phyloP scores from a whole-genome alignment of 2,329 filamentous ascomycete species.

The Verticillium tricorpus region DNA sequence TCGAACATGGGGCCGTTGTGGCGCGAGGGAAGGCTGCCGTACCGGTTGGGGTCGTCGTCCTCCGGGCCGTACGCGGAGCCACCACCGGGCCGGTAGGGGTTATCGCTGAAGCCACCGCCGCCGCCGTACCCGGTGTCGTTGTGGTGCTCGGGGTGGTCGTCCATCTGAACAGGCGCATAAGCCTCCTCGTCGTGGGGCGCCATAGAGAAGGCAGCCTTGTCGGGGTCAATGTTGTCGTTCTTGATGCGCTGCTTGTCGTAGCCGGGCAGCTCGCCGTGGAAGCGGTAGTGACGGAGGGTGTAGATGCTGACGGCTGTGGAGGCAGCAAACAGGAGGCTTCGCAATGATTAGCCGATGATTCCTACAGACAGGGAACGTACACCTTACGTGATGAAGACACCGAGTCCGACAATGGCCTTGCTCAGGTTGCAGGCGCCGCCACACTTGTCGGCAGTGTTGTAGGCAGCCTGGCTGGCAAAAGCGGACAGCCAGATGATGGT shows the following conservation, averaged over 20 bases:
- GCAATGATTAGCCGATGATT: conserved; percentile 9
- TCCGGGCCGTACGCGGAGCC: conserved; percentile 20
- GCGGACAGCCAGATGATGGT: conserved; percentile 62
- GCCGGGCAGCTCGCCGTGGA: conserved; percentile 57
- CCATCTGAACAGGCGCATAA: conserved; percentile 57
- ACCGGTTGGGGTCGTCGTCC: conserved; percentile 32
- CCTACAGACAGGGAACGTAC: neutral
- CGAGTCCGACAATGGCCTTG: conserved; percentile 59
- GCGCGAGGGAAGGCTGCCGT: conserved; percentile 30
- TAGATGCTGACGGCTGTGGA: conserved; percentile 55
- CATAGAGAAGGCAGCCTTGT: conserved; percentile 66
- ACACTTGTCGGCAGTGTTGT: conserved; percentile 53
- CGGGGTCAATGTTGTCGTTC: conserved; percentile 56
- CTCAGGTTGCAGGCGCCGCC: conserved; percentile 54
- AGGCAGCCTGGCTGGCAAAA: conserved; percentile 61
- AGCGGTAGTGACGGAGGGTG: conserved; percentile 57
- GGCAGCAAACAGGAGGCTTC: conserved; percentile 50
- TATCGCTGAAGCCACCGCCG: conserved; percentile 28
- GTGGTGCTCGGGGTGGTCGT: conserved; percentile 44
- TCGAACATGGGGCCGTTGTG: conserved; percentile 41
- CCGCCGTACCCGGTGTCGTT: conserved; percentile 27
- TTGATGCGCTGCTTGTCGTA: conserved; percentile 47
- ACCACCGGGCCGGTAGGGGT: conserved; percentile 26
- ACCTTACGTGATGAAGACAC: conserved; percentile 58
- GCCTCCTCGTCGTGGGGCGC: conserved; percentile 63